Conservation (phyloP, 495 filamentous ascomycete species). For the Symbiotaphrina buchneri region DNA sequence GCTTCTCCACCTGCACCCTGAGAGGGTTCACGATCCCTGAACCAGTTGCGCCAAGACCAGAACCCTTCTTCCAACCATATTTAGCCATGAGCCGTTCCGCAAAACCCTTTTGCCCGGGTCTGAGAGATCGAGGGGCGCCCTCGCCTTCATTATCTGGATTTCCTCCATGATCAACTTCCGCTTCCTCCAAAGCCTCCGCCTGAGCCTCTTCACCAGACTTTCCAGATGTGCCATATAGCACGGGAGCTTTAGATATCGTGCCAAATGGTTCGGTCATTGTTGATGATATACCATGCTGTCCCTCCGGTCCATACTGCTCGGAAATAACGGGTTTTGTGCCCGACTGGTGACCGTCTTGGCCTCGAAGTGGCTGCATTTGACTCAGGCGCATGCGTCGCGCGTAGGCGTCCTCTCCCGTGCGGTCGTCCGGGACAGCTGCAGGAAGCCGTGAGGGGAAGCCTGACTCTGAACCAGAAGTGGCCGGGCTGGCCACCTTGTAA, state of each 20-base stretch:
- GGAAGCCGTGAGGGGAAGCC: conserved; percentile 12
- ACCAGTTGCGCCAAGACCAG: conserved; percentile 59
- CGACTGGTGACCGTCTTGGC: too few species aligned
- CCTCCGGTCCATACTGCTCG: too few species aligned
- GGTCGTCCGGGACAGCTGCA: conserved; percentile 17
- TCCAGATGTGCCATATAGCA: conserved; percentile 61
- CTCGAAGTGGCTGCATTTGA: conserved; percentile 4
- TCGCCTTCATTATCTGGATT: conserved; percentile 23
- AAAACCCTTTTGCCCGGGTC: conserved; percentile 65
- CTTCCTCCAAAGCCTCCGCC: not conserved
- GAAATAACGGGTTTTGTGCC: too few species aligned
- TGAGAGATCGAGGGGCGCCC: conserved; percentile 33
- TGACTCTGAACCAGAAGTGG: too few species aligned
- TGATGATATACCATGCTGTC: conserved; percentile 7
- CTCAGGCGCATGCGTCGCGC: conserved; percentile 34
- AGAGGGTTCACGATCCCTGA: conserved; percentile 68
- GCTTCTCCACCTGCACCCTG: conserved; percentile 62
- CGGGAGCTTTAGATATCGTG: conserved; percentile 67
- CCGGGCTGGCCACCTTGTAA: too few species aligned
- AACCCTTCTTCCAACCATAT: conserved; percentile 78
- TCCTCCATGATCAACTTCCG: conserved; percentile 19
- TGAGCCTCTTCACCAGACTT: conserved; percentile 8
- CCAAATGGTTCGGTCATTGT: conserved; percentile 17
- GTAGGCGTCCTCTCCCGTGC: conserved; percentile 51
- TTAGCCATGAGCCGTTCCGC: conserved; percentile 74